Conservation (phyloP, 208 protist species). For the Acanthamoeba royreba region DNA sequence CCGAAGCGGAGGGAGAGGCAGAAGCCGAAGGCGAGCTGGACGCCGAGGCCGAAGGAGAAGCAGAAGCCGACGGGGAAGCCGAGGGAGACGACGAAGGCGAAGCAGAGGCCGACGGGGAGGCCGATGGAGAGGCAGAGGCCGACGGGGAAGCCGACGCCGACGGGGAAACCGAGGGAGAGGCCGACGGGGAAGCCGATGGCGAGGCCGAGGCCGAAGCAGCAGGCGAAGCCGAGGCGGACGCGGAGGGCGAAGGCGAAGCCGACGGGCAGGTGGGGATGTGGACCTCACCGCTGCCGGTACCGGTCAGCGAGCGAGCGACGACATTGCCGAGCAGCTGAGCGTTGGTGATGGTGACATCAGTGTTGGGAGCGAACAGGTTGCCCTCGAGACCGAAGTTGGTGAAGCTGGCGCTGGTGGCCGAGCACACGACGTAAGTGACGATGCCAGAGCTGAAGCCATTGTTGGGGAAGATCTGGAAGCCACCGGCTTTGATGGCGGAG, state of each 20-base stretch:
- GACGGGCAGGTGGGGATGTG: background rate
- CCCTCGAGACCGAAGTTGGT: background rate
- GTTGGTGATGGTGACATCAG: background rate
- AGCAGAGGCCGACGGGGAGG: background rate
- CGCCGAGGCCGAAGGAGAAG: background rate
- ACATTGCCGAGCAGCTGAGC: background rate
- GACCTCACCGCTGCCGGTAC: background rate
- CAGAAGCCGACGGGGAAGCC: background rate
- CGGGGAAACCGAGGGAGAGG: background rate
- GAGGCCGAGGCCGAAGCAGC: background rate
- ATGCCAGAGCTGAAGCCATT: background rate
- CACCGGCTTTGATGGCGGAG: background rate
- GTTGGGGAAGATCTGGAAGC: background rate
- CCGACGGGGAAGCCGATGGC: background rate
- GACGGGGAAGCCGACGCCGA: background rate
- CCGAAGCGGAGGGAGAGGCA: background rate
- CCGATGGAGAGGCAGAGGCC: background rate
- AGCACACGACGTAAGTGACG: background rate
- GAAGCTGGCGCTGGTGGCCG: background rate
- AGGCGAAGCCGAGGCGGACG: background rate
- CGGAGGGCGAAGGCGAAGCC: background rate
- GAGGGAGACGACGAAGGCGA: background rate
- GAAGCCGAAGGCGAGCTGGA: background rate
- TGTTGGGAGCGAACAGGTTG: background rate
- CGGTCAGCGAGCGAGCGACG: background rate